Percentiles rank a stretch among this genome's conserved stretches.
Conservation (phyloP, 2,329 filamentous ascomycete species). For the Microcyclosporella mali region DNA sequence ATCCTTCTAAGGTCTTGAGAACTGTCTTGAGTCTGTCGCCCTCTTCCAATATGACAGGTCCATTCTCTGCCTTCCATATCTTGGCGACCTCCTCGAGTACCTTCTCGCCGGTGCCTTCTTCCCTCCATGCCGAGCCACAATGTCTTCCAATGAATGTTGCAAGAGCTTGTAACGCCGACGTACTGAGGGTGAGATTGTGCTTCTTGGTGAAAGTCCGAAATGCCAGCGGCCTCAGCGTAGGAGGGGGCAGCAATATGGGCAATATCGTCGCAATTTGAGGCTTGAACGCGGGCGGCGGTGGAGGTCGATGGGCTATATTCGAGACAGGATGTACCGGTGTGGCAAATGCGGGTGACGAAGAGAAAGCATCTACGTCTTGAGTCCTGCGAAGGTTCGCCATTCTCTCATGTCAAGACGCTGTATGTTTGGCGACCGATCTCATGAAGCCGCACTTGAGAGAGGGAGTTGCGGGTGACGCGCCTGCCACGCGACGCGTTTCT, state of each 20-base stretch:
- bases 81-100: slow-evolving; percentile 88
- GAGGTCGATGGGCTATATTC: slow-evolving; percentile 36
- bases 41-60: slow-evolving; percentile 86
- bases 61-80: slow-evolving; percentile 83
- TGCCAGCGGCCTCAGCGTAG: slow-evolving; percentile 79
- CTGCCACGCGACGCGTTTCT: not conserved
- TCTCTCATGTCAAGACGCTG: slow-evolving; percentile 10
- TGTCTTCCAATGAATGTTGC: slow-evolving; percentile 87
- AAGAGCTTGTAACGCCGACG: slow-evolving; percentile 75
- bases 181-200: slow-evolving; percentile 86
- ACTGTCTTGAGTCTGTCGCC: slow-evolving; percentile 67
- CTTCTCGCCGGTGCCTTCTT: slow-evolving; percentile 86
- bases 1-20: slow-evolving; percentile 74
- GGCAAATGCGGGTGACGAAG: slow-evolving; percentile 83
- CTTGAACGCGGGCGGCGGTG: slow-evolving; percentile 45
- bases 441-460: too few species aligned
- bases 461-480: not conserved
- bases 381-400: not conserved
- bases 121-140: slow-evolving; percentile 93
- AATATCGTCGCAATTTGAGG: slow-evolving; percentile 62
- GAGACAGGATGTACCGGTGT: slow-evolving; percentile 73
- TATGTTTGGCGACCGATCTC: too few species aligned
- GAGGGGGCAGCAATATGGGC: slow-evolving; percentile 80
- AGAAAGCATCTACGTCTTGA: slow-evolving; percentile 42
- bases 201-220: slow-evolving; percentile 98